A percentile compares a stretch with the other conserved stretches of the same genome.
These are phyloP conservation scores for Artomyces pyxidatus DNA, from an alignment of 768 basidiomycete species.

Conservation along the genomic window DNA sequence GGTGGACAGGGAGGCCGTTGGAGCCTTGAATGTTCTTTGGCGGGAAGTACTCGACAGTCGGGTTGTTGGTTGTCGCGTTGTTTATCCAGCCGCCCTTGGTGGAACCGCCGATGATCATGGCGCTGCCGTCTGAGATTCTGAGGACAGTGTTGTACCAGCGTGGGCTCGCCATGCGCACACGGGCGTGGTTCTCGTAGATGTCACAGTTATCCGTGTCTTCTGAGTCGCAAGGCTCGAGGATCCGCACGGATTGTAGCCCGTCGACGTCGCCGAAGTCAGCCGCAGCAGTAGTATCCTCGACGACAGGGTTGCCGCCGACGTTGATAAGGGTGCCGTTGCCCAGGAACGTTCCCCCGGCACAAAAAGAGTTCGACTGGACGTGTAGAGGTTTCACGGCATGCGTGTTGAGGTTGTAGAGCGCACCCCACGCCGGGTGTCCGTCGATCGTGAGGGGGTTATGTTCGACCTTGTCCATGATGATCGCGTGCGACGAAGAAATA, in stretches of 20 bases:
- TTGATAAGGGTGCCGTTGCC: conserved; percentile 71
- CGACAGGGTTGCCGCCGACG: conserved; percentile 78
- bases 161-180: conserved; percentile 64
- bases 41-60: conserved; percentile 76
- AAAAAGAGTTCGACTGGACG: conserved; percentile 78
- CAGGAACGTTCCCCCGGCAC: conserved; percentile 74
- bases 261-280: conserved; percentile 71
- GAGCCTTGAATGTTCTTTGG: conserved; percentile 65
- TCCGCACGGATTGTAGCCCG: conserved; percentile 65
- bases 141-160: conserved; percentile 77
- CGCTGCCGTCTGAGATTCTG: conserved; percentile 68
- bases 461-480: conserved; percentile 80
- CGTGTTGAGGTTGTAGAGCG: conserved; percentile 61
- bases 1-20: conserved; percentile 56
- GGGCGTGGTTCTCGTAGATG: conserved; percentile 56
- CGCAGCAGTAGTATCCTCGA: conserved; percentile 51
- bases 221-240: conserved; percentile 59
- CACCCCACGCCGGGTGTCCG: conserved; percentile 78
- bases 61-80: conserved; percentile 72
- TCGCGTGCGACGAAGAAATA: conserved; percentile 59
- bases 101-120: conserved; percentile 77
- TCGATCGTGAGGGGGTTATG: conserved; percentile 70
- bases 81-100: conserved; percentile 84
- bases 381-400: conserved; percentile 52
- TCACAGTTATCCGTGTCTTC: conserved; percentile 41